phyloP scores from a whole-genome alignment of 2,329 filamentous ascomycete genomes.

The Colletotrichum tamarilloi region DNA sequence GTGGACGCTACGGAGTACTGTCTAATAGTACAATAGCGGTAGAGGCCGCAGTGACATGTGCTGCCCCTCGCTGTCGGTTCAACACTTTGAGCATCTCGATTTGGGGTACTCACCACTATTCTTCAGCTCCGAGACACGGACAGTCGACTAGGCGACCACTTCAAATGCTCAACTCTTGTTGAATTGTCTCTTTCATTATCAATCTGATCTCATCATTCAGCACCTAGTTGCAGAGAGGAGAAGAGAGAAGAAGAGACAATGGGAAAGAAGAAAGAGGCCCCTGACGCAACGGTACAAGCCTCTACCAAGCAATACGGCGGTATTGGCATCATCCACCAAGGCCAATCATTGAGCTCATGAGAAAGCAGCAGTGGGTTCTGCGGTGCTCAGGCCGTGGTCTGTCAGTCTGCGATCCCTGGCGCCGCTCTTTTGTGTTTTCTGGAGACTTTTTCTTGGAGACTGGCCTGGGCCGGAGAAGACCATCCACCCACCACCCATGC shows the following conservation, averaged over 20 bases:
- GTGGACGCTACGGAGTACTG: not conserved
- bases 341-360: slow-evolving; percentile 1
- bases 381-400: not conserved
- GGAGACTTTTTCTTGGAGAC: slow-evolving; percentile 10
- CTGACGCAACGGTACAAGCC: slow-evolving; percentile 18
- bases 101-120: not conserved
- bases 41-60: not conserved
- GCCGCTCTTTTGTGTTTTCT: not conserved
- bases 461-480: slow-evolving; percentile 1
- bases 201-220: not conserved
- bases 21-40: not conserved
- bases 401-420: not conserved
- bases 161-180: not conserved
- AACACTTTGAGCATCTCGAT: not conserved
- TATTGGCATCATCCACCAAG: not conserved
- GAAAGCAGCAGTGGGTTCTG: not conserved
- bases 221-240: not conserved
- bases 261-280: not conserved
- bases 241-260: not conserved
- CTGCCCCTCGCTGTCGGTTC: not conserved
- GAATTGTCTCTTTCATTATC: not conserved
- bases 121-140: not conserved
- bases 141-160: not conserved
- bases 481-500: not conserved
- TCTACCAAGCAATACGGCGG: slow-evolving; percentile 16